Evolutionary conservation across 768 basidiomycete species (phyloP).

Genomic region (Cystobasidium tubakii): DNA sequence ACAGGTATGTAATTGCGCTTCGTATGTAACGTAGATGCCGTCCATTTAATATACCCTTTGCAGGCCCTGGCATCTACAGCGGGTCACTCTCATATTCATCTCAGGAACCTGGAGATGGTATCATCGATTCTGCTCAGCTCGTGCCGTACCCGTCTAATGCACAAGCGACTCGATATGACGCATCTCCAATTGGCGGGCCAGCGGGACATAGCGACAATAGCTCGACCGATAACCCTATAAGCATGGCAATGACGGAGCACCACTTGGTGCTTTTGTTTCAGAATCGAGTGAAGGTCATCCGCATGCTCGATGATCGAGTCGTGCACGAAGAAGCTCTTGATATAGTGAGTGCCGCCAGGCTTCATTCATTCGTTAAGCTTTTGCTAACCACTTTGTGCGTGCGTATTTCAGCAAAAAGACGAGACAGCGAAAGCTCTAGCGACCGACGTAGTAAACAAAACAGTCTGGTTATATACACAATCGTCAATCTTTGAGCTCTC

Average conservation of each 20-base stretch:
- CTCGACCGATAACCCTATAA: slow-evolving; percentile 58
- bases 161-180: slow-evolving; percentile 12
- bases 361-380: no score
- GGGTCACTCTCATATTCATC: slow-evolving; percentile 62
- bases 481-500: slow-evolving; percentile 81
- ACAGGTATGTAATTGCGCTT: slow-evolving; percentile 60
- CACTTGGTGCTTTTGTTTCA: slow-evolving; percentile 81
- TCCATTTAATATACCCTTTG: not conserved
- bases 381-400: no score
- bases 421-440: slow-evolving; percentile 58
- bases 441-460: slow-evolving; percentile 77
- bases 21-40: slow-evolving; percentile 10
- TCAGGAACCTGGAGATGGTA: slow-evolving; percentile 59
- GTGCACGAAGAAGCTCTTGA: slow-evolving; percentile 62
- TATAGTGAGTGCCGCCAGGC: slow-evolving; percentile 56
- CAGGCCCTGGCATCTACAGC: slow-evolving; percentile 84
- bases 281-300: slow-evolving; percentile 70
- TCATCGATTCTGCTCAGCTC: slow-evolving; percentile 70
- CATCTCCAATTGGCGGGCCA: slow-evolving; percentile 48
- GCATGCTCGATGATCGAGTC: slow-evolving; percentile 69
- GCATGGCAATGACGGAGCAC: slow-evolving; percentile 80
- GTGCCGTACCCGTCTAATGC: slow-evolving; percentile 62
- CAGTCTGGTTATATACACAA: slow-evolving; percentile 90
- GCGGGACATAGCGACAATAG: slow-evolving; percentile 40
- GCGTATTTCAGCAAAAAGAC: not conserved